These are phyloP conservation scores for Zizania latifolia DNA, from an alignment of 176 grass and related monocot genomes.

Conservation along the genomic window DNA sequence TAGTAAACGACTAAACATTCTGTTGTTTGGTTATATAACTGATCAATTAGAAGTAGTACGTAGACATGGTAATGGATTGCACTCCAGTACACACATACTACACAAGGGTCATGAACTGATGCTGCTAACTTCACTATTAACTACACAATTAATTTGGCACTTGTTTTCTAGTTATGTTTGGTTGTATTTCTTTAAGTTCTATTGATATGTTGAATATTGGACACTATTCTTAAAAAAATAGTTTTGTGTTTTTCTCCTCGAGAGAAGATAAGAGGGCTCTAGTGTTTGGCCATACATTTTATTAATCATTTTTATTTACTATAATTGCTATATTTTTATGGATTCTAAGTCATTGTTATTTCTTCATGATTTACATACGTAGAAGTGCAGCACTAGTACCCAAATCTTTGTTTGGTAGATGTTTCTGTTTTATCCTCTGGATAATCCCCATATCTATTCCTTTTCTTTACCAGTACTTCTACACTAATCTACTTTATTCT, in stretches of 20 bases:
- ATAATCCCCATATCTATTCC: constrained; percentile 13
- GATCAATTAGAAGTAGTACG: not conserved
- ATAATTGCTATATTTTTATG: not conserved
- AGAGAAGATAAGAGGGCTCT: not conserved
- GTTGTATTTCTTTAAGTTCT: not conserved
- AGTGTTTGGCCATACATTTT: not conserved
- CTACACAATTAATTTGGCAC: not conserved
- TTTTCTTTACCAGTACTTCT: not conserved
- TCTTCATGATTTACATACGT: not conserved
- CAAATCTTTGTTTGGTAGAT: not conserved
- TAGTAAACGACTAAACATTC: not conserved
- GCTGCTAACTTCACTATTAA: not conserved
- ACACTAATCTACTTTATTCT: constrained; percentile 13
- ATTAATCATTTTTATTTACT: not conserved
- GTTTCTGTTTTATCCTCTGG: constrained; percentile 2
- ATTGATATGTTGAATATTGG: constrained; percentile 14
- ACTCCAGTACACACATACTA: not conserved
- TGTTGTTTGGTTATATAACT: not conserved
- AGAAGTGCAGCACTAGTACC: not conserved
- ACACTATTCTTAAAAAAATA: not conserved
- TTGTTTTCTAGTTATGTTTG: not conserved
- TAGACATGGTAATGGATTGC: not conserved
- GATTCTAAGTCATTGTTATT: not conserved
- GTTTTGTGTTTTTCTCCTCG: not conserved
- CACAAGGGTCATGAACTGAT: not conserved